Conservation (phyloP, 2,329 filamentous ascomycete genomes). For the Calonectria honghensis region DNA sequence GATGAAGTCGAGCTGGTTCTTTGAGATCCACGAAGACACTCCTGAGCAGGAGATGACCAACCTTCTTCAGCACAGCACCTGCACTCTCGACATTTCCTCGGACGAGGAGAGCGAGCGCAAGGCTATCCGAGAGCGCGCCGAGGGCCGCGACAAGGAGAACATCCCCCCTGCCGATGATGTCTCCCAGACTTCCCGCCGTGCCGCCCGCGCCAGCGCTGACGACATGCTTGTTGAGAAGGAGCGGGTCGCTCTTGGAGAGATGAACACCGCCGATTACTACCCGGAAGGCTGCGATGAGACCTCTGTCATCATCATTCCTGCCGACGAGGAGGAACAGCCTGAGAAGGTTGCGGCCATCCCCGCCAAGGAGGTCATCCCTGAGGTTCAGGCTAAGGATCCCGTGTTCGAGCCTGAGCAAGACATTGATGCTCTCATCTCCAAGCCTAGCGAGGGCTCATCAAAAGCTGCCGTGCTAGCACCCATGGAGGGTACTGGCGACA, state of each 20-base stretch:
- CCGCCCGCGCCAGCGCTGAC: slow-evolving; percentile 61
- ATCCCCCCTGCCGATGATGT: slow-evolving; percentile 83
- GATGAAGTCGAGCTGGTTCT: slow-evolving; percentile 85
- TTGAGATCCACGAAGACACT: slow-evolving; percentile 95
- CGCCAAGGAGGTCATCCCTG: slow-evolving; percentile 46
- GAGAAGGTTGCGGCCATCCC: slow-evolving; percentile 38
- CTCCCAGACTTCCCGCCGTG: slow-evolving; percentile 71
- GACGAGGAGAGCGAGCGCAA: slow-evolving; percentile 84
- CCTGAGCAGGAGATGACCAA: slow-evolving; percentile 94
- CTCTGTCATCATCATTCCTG: slow-evolving; percentile 77
- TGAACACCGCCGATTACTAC: slow-evolving; percentile 81
- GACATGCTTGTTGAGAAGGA: slow-evolving; percentile 78
- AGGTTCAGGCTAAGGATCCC: slow-evolving; percentile 49
- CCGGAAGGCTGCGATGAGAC: slow-evolving; percentile 78
- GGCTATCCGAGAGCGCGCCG: slow-evolving; percentile 69
- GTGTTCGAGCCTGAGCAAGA: slow-evolving; percentile 48
- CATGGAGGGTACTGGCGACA: slow-evolving; percentile 75
- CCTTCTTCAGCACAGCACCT: slow-evolving; percentile 92
- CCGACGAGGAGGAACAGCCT: slow-evolving; percentile 70
- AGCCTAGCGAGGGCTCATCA: slow-evolving; percentile 60
- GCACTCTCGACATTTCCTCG: slow-evolving; percentile 90
- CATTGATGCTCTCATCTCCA: slow-evolving; percentile 62
- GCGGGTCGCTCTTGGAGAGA: slow-evolving; percentile 79
- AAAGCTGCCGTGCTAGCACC: slow-evolving; percentile 71
- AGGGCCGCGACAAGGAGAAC: slow-evolving; percentile 92